Conservation (phyloP, 805 yeast species). For the Nakazawaea pomicola region DNA sequence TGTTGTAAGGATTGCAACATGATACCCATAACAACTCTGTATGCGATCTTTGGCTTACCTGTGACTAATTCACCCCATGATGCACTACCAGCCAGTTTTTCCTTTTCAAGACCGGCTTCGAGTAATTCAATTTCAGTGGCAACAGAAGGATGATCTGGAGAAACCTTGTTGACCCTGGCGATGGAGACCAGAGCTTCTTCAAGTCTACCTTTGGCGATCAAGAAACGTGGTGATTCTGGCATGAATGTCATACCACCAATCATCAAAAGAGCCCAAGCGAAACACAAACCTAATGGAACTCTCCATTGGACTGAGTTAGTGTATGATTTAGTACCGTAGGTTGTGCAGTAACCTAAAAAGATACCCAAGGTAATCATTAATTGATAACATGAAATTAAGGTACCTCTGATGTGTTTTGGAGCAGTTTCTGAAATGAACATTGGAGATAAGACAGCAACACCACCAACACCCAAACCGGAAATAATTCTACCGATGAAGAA, state of each 20-base stretch:
- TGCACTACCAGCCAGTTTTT: slow-evolving; percentile 57
- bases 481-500: slow-evolving; percentile 57
- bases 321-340: slow-evolving; percentile 55
- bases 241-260: slow-evolving; percentile 47
- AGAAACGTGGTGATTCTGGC: slow-evolving; percentile 69
- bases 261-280: slow-evolving; percentile 48
- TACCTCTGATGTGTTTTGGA: slow-evolving; percentile 68
- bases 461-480: slow-evolving; percentile 53
- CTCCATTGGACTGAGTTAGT: slow-evolving; percentile 57
- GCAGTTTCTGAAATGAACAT: slow-evolving; percentile 64
- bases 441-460: slow-evolving; percentile 49
- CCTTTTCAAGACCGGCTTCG: slow-evolving; percentile 58
- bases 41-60: slow-evolving; percentile 58
- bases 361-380: slow-evolving; percentile 68
- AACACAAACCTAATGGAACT: slow-evolving; percentile 50
- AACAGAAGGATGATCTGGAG: slow-evolving; percentile 50
- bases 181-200: slow-evolving; percentile 53
- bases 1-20: slow-evolving; percentile 58
- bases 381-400: slow-evolving; percentile 66
- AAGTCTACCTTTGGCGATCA: slow-evolving; percentile 42
- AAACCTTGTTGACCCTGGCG: slow-evolving; percentile 53
- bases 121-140: slow-evolving; percentile 48
- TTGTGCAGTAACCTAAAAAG: slow-evolving; percentile 63
- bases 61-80: slow-evolving; percentile 58
- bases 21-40: slow-evolving; percentile 53